phyloP scores from a whole-genome alignment of 192 early-diverging fungal genomes.

The Phycomyces nitens region DNA sequence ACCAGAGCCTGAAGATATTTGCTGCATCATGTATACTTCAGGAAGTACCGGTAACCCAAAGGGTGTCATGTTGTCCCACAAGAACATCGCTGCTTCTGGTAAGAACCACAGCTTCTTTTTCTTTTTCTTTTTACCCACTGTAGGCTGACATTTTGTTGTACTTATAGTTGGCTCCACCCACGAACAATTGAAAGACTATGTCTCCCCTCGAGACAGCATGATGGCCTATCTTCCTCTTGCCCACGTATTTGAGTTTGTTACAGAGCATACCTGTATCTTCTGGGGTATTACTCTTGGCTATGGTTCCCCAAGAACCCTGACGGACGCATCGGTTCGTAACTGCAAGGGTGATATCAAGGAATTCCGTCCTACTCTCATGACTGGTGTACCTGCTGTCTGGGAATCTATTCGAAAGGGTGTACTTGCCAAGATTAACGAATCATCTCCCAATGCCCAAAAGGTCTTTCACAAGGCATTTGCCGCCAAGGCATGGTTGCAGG shows the following conservation, averaged over 20 bases:
- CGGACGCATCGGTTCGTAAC: slow-evolving; percentile 60
- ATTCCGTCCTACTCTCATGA: slow-evolving; percentile 72
- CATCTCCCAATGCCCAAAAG: slow-evolving; percentile 52
- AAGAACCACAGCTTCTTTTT: slow-evolving; percentile 28
- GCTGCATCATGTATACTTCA: slow-evolving; percentile 88
- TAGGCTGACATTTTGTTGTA: slow-evolving; percentile 7
- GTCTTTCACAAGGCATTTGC: slow-evolving; percentile 75
- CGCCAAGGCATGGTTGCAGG: slow-evolving; percentile 66
- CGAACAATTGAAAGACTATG: slow-evolving; percentile 43
- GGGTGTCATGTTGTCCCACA: slow-evolving; percentile 83
- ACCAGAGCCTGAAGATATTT: slow-evolving; percentile 69
- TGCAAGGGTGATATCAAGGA: slow-evolving; percentile 71
- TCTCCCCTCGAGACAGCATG: slow-evolving; percentile 55
- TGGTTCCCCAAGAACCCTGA: slow-evolving; percentile 70
- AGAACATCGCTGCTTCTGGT: slow-evolving; percentile 77
- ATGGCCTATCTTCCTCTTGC: slow-evolving; percentile 86
- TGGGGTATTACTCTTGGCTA: slow-evolving; percentile 57
- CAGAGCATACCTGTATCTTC: slow-evolving; percentile 71
- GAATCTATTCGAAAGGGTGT: slow-evolving; percentile 85
- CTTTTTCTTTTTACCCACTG: not conserved
- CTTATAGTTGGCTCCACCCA: slow-evolving; percentile 56
- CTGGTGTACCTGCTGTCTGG: slow-evolving; percentile 85
- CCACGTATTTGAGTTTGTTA: slow-evolving; percentile 85
- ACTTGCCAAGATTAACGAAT: slow-evolving; percentile 54
- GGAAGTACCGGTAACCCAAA: slow-evolving; percentile 93